Conservation (phyloP, 805 yeast genomes). For the Yarrowia deformans region DNA sequence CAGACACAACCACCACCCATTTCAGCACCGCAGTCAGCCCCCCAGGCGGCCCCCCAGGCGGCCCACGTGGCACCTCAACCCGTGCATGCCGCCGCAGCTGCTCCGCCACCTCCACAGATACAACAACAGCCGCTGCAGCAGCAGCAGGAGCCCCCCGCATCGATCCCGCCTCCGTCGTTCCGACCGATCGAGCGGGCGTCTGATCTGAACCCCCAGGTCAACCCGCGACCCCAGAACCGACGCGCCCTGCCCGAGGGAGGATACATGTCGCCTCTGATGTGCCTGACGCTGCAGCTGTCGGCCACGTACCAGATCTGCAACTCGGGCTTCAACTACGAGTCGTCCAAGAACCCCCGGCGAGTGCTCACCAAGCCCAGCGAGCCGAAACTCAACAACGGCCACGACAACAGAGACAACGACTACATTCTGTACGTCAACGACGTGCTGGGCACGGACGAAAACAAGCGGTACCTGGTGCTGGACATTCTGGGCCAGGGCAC, state of each 20-base stretch:
- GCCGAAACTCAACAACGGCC: slow-evolving; percentile 79
- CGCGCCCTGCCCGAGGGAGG: slow-evolving; percentile 53
- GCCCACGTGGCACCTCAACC: background rate
- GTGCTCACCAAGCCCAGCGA: slow-evolving; percentile 93
- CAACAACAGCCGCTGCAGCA: slow-evolving; percentile 13
- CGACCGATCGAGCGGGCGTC: slow-evolving; percentile 49
- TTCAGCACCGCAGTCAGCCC: background rate
- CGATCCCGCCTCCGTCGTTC: slow-evolving; percentile 48
- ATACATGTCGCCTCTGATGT: slow-evolving; percentile 67
- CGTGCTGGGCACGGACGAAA: slow-evolving; percentile 84
- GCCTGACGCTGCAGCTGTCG: slow-evolving; percentile 77
- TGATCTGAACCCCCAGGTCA: slow-evolving; percentile 49
- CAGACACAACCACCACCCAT: slow-evolving; percentile 1
- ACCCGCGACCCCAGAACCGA: slow-evolving; percentile 48
- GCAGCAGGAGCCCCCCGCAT: slow-evolving; percentile 22
- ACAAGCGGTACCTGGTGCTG: slow-evolving; percentile 83
- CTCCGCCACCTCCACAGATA: background rate
- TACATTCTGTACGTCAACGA: slow-evolving; percentile 95
- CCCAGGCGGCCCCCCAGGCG: background rate
- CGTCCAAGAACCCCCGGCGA: slow-evolving; percentile 86
- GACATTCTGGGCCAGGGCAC: slow-evolving; percentile 96
- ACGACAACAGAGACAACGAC: slow-evolving; percentile 87
- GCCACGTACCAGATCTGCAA: slow-evolving; percentile 86
- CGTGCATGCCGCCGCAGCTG: background rate
- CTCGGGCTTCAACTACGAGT: slow-evolving; percentile 80